Evolutionary conservation across 345 rosid genomes (phyloP).

Genomic region (Populus deltoides): DNA sequence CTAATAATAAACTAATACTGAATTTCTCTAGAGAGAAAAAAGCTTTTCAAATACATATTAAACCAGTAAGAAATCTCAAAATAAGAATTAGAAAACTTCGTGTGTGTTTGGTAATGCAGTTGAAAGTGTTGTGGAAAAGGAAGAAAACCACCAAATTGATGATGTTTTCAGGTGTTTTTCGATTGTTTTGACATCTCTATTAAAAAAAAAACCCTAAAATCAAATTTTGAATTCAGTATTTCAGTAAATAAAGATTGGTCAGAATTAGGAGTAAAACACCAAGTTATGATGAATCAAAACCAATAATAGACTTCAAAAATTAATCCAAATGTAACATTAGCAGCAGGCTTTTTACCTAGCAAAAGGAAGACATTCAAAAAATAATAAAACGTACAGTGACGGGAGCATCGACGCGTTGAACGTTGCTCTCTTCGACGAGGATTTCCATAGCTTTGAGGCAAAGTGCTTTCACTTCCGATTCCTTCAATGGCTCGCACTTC

Average conservation of each 20-base stretch:
- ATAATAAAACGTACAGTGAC: slow-evolving; percentile 53
- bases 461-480: slow-evolving; percentile 91
- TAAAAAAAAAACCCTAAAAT: not conserved
- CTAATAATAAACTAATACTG: not conserved
- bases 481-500: slow-evolving; percentile 90
- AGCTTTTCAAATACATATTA: not conserved
- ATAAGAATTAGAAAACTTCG: not conserved
- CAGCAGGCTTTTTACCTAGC: not conserved
- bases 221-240: not conserved
- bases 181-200: too few species aligned
- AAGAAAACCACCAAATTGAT: too few species aligned
- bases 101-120: not conserved
- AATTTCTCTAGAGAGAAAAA: not conserved
- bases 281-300: not conserved
- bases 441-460: slow-evolving; percentile 97
- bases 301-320: too few species aligned
- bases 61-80: not conserved
- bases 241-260: not conserved
- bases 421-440: slow-evolving; percentile 97
- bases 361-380: not conserved
- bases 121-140: too few species aligned
- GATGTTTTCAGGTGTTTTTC: too few species aligned
- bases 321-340: not conserved
- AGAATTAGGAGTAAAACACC: not conserved
- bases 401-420: slow-evolving; percentile 94